Evolutionary conservation across 192 early-diverging fungal species (phyloP), one percentile per base, ranked within the genome.

Genomic region (Gaertneriomyces semiglobifer): DNA sequence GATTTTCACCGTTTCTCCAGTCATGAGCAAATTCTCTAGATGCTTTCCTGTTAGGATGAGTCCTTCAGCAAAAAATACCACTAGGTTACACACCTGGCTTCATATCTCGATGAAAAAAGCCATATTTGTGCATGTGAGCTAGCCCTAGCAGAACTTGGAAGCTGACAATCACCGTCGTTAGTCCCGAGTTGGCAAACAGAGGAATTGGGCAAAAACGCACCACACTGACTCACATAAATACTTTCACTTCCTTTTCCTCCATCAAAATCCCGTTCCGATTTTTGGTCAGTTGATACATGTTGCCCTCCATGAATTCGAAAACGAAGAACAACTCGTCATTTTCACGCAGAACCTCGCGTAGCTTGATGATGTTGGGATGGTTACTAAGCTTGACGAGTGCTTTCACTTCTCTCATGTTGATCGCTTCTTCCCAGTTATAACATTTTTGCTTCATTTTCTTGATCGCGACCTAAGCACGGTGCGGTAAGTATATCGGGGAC

Each of bases 301-400:
- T 96, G 25, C 90, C 93, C 5, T 99, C 91, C 87, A 95, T 91
- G 58, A 87, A 91, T 75, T 99, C 96, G 75, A 99, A 95, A 0
- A 99, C 92, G 71, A 98, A 92, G 66, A 87, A 87, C 7, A 95
- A 86, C 66, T 93, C 90, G 69, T 92, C 92, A 70, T 88, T 88
- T 45, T 81, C 84, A 9, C 93, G 83, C 68, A 96, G 88, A 42
- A 91, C 90, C 44, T 96, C 93, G 42, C 86, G 81, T 16, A 99
- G 79, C 12, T 75, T 81, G 46, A 99, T 85, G 53, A 99, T 89
- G 74, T 96, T 92, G 1, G 86, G 84, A 69, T 98, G 93, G 65
- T 84, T 81, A 47, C 76, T 81, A n/a, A 94, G 77, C 45, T 77
- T 80, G 53, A 84, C 81, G 44, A 94, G 75, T 5, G 90, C 83